Percentiles rank a stretch among this genome's conserved stretches.
These are phyloP conservation scores for Meripilus lineatus DNA, from an alignment of 1,284 basidiomycete genomes.

Conservation along the genomic window DNA sequence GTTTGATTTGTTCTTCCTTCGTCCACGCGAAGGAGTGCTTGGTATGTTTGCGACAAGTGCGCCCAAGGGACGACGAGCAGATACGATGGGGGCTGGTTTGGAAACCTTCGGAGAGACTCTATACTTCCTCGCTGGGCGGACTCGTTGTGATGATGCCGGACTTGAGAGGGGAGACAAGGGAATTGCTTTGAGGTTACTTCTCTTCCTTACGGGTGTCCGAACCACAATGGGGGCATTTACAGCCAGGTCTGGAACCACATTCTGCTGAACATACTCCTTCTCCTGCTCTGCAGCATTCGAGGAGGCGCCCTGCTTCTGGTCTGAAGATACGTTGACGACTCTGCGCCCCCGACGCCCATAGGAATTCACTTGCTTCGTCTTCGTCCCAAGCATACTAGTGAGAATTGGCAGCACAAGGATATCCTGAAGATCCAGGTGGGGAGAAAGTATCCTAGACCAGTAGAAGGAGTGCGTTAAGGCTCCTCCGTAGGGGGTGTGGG, in stretches of 20 bases:
- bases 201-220: too few species aligned
- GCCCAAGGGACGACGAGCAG: constrained; percentile 39
- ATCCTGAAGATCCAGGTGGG: too few species aligned
- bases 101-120: constrained; percentile 11
- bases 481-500: constrained; percentile 1
- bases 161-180: not conserved
- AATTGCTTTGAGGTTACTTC: constrained; percentile 15
- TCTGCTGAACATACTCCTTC: constrained; percentile 4
- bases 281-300: constrained; percentile 1
- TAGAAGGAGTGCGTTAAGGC: not conserved
- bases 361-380: constrained; percentile 65
- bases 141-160: not conserved
- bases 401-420: too few species aligned
- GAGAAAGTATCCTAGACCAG: not conserved
- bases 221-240: not conserved
- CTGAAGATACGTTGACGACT: constrained; percentile 48
- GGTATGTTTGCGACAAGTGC: constrained; percentile 37
- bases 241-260: not conserved
- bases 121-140: not conserved
- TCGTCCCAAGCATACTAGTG: constrained; percentile 51
- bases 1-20: constrained; percentile 22
- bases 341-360: constrained; percentile 66
- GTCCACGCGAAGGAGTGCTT: constrained; percentile 32
- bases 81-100: constrained; percentile 16
- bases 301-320: constrained; percentile 13